These are phyloP conservation scores for Schizosaccharomyces octosporus DNA, from an alignment of 805 yeast species.

Conservation along the genomic window DNA sequence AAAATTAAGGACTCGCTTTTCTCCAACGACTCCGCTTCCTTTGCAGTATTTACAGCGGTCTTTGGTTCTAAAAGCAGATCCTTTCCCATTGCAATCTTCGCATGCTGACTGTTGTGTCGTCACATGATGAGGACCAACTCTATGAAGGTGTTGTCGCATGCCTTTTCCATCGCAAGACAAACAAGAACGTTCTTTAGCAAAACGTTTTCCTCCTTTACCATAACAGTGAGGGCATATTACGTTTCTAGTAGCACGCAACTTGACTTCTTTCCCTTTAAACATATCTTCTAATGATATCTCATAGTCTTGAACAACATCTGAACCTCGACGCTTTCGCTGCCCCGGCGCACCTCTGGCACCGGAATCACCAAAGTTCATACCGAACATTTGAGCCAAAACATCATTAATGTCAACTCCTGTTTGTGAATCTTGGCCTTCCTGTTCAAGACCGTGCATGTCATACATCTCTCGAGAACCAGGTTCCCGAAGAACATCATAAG, in stretches of 20 bases:
- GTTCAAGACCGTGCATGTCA: constrained; percentile 15
- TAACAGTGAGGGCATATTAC: constrained; percentile 46
- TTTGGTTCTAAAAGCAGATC: constrained; percentile 31
- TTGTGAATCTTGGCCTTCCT: constrained; percentile 9
- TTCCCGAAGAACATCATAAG: constrained; percentile 47
- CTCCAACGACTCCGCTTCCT: constrained; percentile 37
- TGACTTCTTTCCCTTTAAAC: constrained; percentile 58
- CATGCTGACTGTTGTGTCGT: constrained; percentile 39
- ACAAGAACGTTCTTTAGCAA: constrained; percentile 34
- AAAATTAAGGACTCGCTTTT: constrained; percentile 51
- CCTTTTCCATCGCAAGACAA: constrained; percentile 54
- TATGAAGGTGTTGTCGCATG: constrained; percentile 27
- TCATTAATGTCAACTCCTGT: constrained; percentile 22
- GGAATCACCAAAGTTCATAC: constrained; percentile 12
- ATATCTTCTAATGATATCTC: constrained; percentile 47
- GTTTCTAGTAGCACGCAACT: constrained; percentile 46
- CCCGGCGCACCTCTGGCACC: constrained; percentile 6
- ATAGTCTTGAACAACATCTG: constrained; percentile 40
- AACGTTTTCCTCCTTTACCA: constrained; percentile 50
- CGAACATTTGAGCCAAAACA: constrained; percentile 54
- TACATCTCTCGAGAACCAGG: constrained; percentile 7
- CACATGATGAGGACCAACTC: constrained; percentile 56
- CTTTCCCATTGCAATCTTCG: constrained; percentile 44
- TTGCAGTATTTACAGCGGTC: constrained; percentile 58
- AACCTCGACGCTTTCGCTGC: constrained; percentile 20